Evolutionary conservation across 2,329 filamentous ascomycete genomes (phyloP).

Genomic region (Fusarium setosum): DNA sequence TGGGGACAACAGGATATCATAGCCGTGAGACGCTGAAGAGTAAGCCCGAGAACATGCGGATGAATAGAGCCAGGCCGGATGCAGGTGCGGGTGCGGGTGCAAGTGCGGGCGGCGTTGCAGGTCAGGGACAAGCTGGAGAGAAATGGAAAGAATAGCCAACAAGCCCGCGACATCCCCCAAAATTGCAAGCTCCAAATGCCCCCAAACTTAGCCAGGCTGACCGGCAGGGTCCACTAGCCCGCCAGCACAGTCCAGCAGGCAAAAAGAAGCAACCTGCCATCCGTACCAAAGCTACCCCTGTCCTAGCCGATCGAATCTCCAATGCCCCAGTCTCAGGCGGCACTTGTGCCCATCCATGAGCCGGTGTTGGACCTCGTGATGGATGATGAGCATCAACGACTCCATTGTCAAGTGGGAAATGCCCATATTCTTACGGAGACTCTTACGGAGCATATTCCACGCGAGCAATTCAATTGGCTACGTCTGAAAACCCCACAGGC

Average conservation of each 20-base stretch:
- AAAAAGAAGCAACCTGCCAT: background rate
- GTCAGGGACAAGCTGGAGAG: background rate
- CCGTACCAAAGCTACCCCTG: slow-evolving; percentile 11
- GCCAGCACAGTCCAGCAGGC: background rate
- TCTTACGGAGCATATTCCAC: background rate
- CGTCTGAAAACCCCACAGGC: background rate
- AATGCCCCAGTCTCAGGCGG: slow-evolving; percentile 1
- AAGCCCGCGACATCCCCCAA: no score
- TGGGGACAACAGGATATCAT: background rate
- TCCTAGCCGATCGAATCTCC: slow-evolving; percentile 12
- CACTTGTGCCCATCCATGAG: slow-evolving; percentile 13
- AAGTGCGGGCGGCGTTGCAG: no score
- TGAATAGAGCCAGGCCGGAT: background rate
- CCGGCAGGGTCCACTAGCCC: background rate
- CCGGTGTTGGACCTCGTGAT: slow-evolving; percentile 17
- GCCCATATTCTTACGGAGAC: background rate
- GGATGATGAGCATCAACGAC: background rate
- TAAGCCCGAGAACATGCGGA: background rate
- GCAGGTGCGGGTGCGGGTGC: no score
- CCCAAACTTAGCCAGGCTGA: background rate
- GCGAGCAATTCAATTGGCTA: background rate
- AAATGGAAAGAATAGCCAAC: no score
- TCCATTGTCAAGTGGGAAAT: slow-evolving; percentile 3
- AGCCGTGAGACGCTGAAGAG: background rate
- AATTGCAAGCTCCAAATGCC: background rate